Conservation (phyloP, 2,329 filamentous ascomycete species). For the Corinectria fuckeliana region DNA sequence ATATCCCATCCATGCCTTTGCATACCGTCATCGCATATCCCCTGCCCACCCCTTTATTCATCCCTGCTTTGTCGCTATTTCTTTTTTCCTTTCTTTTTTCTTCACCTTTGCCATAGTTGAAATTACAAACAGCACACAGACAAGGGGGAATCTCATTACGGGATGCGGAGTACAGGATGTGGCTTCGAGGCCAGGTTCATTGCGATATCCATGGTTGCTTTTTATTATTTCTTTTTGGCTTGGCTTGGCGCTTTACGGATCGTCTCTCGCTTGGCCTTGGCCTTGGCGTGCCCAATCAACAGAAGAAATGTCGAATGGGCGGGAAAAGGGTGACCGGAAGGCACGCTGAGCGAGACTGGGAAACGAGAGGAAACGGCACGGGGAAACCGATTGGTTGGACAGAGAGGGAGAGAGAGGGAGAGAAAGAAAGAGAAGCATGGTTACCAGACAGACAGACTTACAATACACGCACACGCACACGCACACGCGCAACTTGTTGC, state of each 20-base stretch:
- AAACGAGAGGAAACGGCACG: not conserved
- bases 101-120: not conserved
- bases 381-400: not conserved
- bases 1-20: not conserved
- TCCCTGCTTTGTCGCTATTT: not conserved
- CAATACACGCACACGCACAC: constrained; percentile 5
- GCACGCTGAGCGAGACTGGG: not conserved
- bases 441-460: constrained; percentile 1
- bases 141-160: constrained; percentile 16
- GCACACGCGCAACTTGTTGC: not conserved
- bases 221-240: not conserved
- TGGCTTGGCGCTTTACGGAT: not conserved
- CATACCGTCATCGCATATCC: not conserved
- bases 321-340: not conserved
- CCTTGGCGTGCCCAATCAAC: not conserved
- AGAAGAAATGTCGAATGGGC: not conserved
- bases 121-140: constrained; percentile 16
- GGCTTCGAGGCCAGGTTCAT: constrained; percentile 19
- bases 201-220: constrained; percentile 26
- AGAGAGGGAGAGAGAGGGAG: not conserved
- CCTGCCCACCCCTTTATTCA: not conserved
- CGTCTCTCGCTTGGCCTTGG: not conserved
- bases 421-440: not conserved
- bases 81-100: constrained; percentile 12
- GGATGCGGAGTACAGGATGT: constrained; percentile 27